phyloP scores from a whole-genome alignment of 805 yeast species.

The Naumovozyma baii region DNA sequence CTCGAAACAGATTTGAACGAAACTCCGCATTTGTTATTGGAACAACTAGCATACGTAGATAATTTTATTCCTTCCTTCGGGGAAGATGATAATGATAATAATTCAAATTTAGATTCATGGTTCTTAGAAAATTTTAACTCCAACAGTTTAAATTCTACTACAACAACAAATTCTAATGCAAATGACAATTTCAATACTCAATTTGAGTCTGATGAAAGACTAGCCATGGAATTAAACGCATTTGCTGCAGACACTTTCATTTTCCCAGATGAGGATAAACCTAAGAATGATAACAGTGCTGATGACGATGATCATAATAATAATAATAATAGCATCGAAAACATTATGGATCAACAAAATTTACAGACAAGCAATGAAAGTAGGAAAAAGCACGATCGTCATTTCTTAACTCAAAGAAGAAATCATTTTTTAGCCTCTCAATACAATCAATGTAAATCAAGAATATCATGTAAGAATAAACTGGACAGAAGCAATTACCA shows the following conservation, averaged over 20 bases:
- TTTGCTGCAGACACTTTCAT: slow-evolving; percentile 74
- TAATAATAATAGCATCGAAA: slow-evolving; percentile 2
- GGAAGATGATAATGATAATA: slow-evolving; percentile 7
- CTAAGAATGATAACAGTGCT: neutral
- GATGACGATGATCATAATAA: slow-evolving; percentile 2
- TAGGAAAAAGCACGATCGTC: slow-evolving; percentile 9
- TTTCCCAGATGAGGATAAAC: slow-evolving; percentile 70
- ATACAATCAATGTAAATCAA: slow-evolving; percentile 25
- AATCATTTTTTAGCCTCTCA: slow-evolving; percentile 26
- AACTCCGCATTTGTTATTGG: slow-evolving; percentile 39
- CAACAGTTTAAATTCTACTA: slow-evolving; percentile 27
- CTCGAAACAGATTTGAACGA: slow-evolving; percentile 1
- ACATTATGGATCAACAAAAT: neutral
- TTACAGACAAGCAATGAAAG: too few species aligned
- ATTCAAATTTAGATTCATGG: neutral
- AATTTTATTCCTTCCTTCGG: slow-evolving; percentile 51
- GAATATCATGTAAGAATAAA: slow-evolving; percentile 17
- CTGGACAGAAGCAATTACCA: neutral
- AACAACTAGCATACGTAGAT: slow-evolving; percentile 70
- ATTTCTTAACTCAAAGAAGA: slow-evolving; percentile 23
- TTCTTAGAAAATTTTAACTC: slow-evolving; percentile 4
- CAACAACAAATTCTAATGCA: slow-evolving; percentile 2
- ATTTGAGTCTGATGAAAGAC: slow-evolving; percentile 41
- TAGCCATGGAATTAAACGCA: slow-evolving; percentile 59
- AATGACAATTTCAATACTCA: slow-evolving; percentile 23